Conservation (phyloP, 1,284 basidiomycete species). For the Grifola frondosa region DNA sequence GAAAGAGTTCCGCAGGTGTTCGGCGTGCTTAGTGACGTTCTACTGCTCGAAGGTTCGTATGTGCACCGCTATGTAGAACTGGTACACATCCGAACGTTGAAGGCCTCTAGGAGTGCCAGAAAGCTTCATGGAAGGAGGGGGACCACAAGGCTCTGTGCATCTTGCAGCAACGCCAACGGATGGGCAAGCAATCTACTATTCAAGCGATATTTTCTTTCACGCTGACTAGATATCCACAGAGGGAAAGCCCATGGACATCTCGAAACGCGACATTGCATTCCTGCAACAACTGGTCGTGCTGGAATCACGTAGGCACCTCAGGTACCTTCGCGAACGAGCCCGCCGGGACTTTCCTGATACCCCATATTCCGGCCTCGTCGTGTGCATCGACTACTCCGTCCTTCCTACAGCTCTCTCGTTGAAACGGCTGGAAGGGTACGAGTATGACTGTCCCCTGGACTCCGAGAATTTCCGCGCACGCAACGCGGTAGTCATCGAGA, state of each 20-base stretch:
- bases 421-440: constrained; percentile 28
- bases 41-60: constrained; percentile 38
- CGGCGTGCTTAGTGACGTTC: constrained; percentile 35
- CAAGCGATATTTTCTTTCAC: not conserved
- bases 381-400: constrained; percentile 35
- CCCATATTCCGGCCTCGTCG: constrained; percentile 25
- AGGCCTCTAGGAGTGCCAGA: not conserved
- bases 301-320: constrained; percentile 32
- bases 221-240: constrained; percentile 27
- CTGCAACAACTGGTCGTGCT: constrained; percentile 35
- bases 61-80: no score
- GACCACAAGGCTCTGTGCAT: constrained; percentile 40
- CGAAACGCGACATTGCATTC: constrained; percentile 34
- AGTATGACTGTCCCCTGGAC: constrained; percentile 14
- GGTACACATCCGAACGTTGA: no score
- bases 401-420: constrained; percentile 29
- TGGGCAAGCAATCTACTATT: constrained; percentile 32
- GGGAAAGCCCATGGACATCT: constrained; percentile 33
- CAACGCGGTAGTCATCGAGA: constrained; percentile 37
- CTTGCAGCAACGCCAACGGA: constrained; percentile 36
- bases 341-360: constrained; percentile 26
- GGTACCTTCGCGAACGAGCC: constrained; percentile 28
- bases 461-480: constrained; percentile 32
- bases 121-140: constrained; percentile 37
- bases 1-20: constrained; percentile 36